A percentile compares a stretch with the other conserved stretches of the same genome.
Conservation (phyloP, 129 eudicot genomes). For the Tanacetum coccineum region DNA sequence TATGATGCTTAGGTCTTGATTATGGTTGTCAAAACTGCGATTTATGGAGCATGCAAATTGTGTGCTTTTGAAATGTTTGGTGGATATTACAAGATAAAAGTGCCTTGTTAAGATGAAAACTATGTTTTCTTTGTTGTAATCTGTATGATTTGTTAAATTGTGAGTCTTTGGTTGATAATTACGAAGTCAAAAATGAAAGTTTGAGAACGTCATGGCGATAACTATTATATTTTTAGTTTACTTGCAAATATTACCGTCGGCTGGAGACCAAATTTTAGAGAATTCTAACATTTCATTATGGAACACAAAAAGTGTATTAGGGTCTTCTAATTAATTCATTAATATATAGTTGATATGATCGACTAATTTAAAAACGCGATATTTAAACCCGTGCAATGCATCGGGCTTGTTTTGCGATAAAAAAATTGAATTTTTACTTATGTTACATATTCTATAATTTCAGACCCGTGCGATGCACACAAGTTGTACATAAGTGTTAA, state of each 20-base stretch:
- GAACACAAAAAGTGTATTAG: too few relatives aligned
- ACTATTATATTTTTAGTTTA: not conserved
- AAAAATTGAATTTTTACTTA: too few relatives aligned
- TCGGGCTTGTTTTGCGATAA: too few relatives aligned
- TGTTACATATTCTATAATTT: too few relatives aligned
- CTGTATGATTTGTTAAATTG: not conserved
- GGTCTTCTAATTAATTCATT: too few relatives aligned
- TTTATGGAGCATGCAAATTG: slow-evolving; percentile 22
- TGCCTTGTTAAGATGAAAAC: slow-evolving; percentile 18
- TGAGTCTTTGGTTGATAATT: slow-evolving; percentile 18
- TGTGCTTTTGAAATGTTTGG: slow-evolving; percentile 17
- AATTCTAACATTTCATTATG: too few relatives aligned
- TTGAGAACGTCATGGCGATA: not conserved
- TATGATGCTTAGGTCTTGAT: slow-evolving; percentile 25
- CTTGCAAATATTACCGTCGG: not conserved
- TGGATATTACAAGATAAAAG: slow-evolving; percentile 13
- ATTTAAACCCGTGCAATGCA: too few relatives aligned
- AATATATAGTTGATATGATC: too few relatives aligned
- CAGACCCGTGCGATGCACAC: too few relatives aligned
- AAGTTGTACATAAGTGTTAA: too few relatives aligned
- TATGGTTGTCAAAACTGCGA: slow-evolving; percentile 19
- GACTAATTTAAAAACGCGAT: too few relatives aligned
- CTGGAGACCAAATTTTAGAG: too few relatives aligned
- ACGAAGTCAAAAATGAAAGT: slow-evolving; percentile 6
- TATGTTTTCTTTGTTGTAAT: slow-evolving; percentile 24